Conservation (phyloP, 1,284 basidiomycete species). For the Calocybe gambosa region DNA sequence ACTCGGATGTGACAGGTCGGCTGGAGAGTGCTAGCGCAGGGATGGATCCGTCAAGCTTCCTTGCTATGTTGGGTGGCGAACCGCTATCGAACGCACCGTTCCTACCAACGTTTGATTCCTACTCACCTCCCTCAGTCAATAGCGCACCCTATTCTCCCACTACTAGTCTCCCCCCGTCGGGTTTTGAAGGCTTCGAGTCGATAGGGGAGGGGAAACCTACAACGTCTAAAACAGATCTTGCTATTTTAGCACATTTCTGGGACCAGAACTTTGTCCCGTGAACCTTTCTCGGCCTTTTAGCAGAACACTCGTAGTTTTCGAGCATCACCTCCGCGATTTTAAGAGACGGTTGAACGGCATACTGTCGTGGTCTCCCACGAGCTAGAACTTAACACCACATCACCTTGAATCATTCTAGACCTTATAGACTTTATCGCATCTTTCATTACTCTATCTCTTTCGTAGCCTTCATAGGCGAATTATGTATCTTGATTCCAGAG, state of each 20-base stretch:
- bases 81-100: slow-evolving; percentile 21
- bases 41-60: slow-evolving; percentile 17
- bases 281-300: too few species aligned
- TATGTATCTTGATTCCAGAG: too few species aligned
- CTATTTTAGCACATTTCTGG: slow-evolving; percentile 18
- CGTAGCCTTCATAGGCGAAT: too few species aligned
- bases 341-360: too few species aligned
- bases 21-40: not conserved
- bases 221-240: slow-evolving; percentile 17
- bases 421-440: too few species aligned
- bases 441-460: too few species aligned
- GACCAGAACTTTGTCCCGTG: slow-evolving; percentile 13
- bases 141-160: slow-evolving; percentile 10
- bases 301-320: too few species aligned
- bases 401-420: too few species aligned
- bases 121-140: slow-evolving; percentile 9
- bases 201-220: not conserved
- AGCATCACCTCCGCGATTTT: not conserved
- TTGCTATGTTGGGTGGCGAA: slow-evolving; percentile 23
- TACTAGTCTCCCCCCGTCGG: not conserved
- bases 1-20: not conserved
- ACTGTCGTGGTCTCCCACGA: too few species aligned
- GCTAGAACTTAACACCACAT: too few species aligned
- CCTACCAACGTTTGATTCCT: slow-evolving; percentile 19
- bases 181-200: slow-evolving; percentile 7